Evolutionary conservation across 306 rosid genomes (phyloP).

Genomic region (Chamaecrista fasciculata): DNA sequence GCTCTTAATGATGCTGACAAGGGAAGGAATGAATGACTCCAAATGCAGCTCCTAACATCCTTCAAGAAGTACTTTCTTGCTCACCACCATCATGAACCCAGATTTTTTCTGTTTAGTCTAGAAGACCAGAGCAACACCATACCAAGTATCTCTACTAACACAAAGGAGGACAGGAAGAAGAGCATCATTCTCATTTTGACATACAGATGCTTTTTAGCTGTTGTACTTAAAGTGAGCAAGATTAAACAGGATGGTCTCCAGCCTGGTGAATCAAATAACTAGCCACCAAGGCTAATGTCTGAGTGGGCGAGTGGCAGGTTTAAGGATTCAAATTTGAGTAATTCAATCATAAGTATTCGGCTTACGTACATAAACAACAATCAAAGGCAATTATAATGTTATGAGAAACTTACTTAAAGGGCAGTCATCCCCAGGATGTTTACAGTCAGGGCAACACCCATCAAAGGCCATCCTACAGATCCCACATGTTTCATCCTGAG

Average conservation of each 20-base stretch:
- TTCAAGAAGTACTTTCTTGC: background rate
- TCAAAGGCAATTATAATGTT: background rate
- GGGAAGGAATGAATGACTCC: background rate
- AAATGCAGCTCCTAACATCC: background rate
- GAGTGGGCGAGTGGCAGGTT: background rate
- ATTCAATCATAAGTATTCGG: background rate
- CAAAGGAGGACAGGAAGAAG: background rate
- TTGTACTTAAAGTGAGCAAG: background rate
- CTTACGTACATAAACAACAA: background rate
- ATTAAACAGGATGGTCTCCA: background rate
- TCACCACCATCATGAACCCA: background rate
- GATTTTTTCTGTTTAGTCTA: background rate
- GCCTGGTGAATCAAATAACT: background rate
- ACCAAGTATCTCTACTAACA: background rate
- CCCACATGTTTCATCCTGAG: conserved; percentile 88
- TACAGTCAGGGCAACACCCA: conserved; percentile 93
- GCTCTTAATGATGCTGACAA: background rate
- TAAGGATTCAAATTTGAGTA: background rate
- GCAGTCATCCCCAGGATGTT: conserved; percentile 91
- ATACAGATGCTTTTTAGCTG: background rate
- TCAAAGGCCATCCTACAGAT: conserved; percentile 96
- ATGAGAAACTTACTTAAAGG: conserved; percentile 65
- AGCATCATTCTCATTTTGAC: background rate
- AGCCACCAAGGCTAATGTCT: background rate
- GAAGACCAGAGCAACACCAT: background rate